Evolutionary conservation across 2,329 filamentous ascomycete species (phyloP).

Genomic region (Emergomyces africanus): DNA sequence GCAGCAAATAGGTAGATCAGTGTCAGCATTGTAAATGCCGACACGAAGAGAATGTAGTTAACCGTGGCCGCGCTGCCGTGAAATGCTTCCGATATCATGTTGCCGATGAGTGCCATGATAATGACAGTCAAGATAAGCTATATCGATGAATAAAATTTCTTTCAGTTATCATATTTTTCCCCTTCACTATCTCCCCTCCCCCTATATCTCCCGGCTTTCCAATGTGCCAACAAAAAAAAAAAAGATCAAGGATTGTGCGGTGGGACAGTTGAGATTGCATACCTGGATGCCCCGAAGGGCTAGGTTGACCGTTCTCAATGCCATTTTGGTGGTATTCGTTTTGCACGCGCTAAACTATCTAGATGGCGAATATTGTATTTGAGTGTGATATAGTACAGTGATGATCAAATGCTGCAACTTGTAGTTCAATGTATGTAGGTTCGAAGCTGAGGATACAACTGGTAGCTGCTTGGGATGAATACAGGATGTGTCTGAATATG

Average conservation of each 20-base stretch:
- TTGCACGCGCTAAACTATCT: background rate
- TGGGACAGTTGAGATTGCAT: conserved; percentile 8
- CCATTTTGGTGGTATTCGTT: conserved; percentile 21
- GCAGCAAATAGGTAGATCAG: conserved; percentile 37
- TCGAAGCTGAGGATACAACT: background rate
- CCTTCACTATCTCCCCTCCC: background rate
- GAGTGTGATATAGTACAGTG: conserved; percentile 9
- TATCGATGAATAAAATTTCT: conserved; percentile 2
- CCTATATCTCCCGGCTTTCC: background rate
- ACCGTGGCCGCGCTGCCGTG: conserved; percentile 41
- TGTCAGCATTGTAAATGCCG: conserved; percentile 36
- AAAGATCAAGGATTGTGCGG: background rate
- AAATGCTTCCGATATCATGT: conserved; percentile 45
- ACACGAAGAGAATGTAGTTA: conserved; percentile 40
- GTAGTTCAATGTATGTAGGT: background rate
- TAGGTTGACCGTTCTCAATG: conserved; percentile 27
- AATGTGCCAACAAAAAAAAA: background rate
- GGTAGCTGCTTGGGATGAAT: background rate
- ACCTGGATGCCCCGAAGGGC: conserved; percentile 32
- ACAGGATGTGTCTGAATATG: background rate
- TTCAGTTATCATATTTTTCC: background rate
- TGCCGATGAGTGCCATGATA: conserved; percentile 48
- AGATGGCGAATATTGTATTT: background rate
- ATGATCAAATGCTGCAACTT: background rate
- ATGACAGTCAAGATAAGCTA: conserved; percentile 49